Conservation (phyloP, 2,329 filamentous ascomycete species). For the Apiospora phragmitis region DNA sequence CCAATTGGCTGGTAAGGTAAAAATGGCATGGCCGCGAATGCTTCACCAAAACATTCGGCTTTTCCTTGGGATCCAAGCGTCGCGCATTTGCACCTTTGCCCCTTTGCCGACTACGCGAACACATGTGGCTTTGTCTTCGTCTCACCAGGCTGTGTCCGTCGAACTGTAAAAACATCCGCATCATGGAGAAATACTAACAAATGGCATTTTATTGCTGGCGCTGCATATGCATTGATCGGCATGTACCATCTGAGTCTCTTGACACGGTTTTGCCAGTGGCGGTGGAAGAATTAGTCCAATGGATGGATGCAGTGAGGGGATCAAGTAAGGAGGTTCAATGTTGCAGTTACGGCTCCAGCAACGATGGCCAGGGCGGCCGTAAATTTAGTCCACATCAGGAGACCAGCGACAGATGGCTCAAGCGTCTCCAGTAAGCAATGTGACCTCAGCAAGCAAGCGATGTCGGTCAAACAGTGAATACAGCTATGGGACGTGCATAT, state of each 20-base stretch:
- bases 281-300: neutral
- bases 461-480: neutral
- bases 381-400: neutral
- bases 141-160: neutral
- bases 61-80: neutral
- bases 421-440: neutral
- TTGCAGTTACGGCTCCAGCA: neutral
- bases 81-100: neutral
- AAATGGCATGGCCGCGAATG: neutral
- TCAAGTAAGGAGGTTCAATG: neutral
- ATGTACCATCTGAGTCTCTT: no score
- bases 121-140: neutral
- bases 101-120: neutral
- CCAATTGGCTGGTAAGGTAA: neutral
- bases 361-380: neutral
- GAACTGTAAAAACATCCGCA: neutral
- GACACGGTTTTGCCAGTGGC: neutral
- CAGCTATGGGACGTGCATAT: neutral
- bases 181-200: neutral
- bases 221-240: neutral
- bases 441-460: neutral
- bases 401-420: neutral
- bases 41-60: neutral
- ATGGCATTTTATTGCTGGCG: neutral
- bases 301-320: neutral